A percentile compares a stretch with the other conserved stretches of the same genome.
Evolutionary conservation across 1,284 basidiomycete species (phyloP).

Genomic region (Tremellales sp.): DNA sequence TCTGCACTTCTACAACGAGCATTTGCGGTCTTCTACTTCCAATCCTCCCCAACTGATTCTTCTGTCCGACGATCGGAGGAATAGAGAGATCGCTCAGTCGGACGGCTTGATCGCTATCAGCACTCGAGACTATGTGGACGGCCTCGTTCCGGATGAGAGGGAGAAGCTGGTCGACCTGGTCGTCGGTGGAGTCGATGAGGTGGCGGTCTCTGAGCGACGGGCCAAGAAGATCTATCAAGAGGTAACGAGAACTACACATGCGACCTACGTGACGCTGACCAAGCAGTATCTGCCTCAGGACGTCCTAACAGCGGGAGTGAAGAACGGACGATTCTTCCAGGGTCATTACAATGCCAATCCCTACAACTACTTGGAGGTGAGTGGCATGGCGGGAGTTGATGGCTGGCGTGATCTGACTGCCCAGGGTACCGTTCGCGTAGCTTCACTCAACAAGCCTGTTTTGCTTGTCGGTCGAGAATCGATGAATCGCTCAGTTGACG

Average conservation of each 20-base stretch:
- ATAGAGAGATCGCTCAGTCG: constrained; percentile 69
- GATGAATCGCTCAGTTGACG: constrained; percentile 94
- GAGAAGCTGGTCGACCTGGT: constrained; percentile 72
- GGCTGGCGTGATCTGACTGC: neutral
- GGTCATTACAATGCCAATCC: constrained; percentile 94
- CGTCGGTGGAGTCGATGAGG: constrained; percentile 58
- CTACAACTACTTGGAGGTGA: constrained; percentile 91
- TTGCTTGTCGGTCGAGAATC: constrained; percentile 83
- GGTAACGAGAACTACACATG: constrained; percentile 49
- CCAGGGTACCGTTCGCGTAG: constrained; percentile 75
- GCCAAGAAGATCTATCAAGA: constrained; percentile 70
- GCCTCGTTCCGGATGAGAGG: constrained; percentile 55
- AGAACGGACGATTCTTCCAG: constrained; percentile 76
- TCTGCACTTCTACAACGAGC: constrained; percentile 75
- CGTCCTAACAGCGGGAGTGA: constrained; percentile 75
- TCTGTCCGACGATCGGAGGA: constrained; percentile 84
- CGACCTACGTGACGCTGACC: constrained; percentile 1
- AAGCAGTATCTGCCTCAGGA: constrained; percentile 75
- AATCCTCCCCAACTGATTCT: constrained; percentile 64
- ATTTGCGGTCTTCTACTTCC: constrained; percentile 59
- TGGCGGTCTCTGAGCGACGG: constrained; percentile 42
- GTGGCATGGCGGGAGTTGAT: constrained; percentile 11
- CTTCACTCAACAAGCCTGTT: constrained; percentile 70
- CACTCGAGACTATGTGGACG: constrained; percentile 78
- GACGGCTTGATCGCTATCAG: constrained; percentile 60